phyloP scores from a whole-genome alignment of 306 rosid species.

The Castanea sativa region DNA sequence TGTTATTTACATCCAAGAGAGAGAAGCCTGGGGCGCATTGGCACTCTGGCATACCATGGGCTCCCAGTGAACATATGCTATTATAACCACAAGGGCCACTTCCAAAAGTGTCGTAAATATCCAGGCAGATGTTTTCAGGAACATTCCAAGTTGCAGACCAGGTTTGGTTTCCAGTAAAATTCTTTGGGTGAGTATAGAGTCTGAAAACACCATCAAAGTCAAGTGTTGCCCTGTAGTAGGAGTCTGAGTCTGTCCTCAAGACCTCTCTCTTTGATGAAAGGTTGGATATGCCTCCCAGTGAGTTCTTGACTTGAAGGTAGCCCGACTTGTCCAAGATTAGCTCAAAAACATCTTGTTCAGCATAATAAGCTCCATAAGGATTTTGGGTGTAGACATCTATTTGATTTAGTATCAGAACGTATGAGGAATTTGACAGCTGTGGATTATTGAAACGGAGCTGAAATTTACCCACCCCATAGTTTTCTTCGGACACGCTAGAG shows the following conservation, averaged over 20 bases:
- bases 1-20: not conserved
- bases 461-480: not conserved
- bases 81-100: slow-evolving; percentile 7
- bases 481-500: not conserved
- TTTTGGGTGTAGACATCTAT: not conserved
- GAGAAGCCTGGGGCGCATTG: not conserved
- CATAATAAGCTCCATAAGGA: not conserved
- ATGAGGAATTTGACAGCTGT: not conserved
- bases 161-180: not conserved
- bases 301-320: no score
- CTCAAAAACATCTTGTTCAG: not conserved
- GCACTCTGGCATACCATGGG: not conserved
- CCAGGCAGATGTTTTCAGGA: not conserved
- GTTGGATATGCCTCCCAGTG: not conserved
- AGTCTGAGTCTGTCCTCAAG: not conserved
- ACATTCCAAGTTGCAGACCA: not conserved
- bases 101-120: not conserved
- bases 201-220: slow-evolving; percentile 1
- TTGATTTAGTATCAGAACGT: not conserved
- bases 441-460: not conserved
- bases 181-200: not conserved
- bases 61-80: not conserved
- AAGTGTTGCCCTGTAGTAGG: not conserved
- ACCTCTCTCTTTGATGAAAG: not conserved
- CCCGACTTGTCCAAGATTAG: not conserved